A percentile compares a stretch with the other conserved stretches of the same genome.
phyloP scores from a whole-genome alignment of 2,329 filamentous ascomycete genomes.

The Aquanectria penicillioides region DNA sequence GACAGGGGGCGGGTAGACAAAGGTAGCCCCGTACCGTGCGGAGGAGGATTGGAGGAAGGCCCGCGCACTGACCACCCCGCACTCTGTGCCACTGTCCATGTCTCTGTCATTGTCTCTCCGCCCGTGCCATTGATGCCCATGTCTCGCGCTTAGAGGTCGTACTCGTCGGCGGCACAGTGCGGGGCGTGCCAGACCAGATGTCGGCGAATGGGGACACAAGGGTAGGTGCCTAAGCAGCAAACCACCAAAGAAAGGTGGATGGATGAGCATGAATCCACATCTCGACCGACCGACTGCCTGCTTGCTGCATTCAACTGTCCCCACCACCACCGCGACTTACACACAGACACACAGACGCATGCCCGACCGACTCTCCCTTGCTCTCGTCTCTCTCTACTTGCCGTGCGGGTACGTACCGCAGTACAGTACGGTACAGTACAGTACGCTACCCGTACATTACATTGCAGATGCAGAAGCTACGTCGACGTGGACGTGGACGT shows the following conservation, averaged over 20 bases:
- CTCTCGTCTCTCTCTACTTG: background rate
- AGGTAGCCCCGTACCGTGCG: constrained; percentile 17
- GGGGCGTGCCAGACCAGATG: background rate
- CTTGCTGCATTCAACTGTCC: too few species aligned
- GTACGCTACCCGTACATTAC: too few species aligned
- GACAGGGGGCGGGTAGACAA: background rate
- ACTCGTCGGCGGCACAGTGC: too few species aligned
- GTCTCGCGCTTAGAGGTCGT: constrained; percentile 6
- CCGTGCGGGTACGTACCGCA: constrained; percentile 22
- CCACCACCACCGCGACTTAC: constrained; percentile 4
- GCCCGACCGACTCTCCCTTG: constrained; percentile 28
- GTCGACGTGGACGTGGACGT: constrained; percentile 27
- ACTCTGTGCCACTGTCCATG: background rate
- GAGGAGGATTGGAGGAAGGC: background rate
- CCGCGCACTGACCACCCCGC: constrained; percentile 27
- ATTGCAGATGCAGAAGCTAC: constrained; percentile 7
- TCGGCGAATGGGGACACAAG: too few species aligned
- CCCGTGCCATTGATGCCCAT: background rate
- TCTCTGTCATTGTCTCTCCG: too few species aligned
- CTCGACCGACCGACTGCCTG: too few species aligned
- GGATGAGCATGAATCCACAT: too few species aligned
- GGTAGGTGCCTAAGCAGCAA: too few species aligned
- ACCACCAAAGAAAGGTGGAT: too few species aligned
- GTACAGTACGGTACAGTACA: too few species aligned
- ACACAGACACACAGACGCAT: background rate